Evolutionary conservation across 352 stramenopile species (phyloP), one percentile per base, ranked within the genome.

Genomic region (Phytophthora cryptogea): DNA sequence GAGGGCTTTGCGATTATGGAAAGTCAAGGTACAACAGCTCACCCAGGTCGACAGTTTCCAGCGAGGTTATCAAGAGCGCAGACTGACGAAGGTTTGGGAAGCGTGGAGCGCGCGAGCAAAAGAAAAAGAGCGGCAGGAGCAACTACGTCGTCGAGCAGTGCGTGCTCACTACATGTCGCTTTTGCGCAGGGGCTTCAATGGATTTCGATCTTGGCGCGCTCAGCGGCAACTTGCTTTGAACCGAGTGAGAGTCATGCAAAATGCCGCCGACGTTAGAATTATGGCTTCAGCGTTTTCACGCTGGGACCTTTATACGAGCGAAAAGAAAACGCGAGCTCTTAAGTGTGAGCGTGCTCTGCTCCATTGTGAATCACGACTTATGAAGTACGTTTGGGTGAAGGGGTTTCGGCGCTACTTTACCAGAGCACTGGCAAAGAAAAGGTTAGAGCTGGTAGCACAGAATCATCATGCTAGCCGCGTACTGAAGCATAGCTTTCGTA

Each of bases 81-180:
- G 30, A 37, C 13, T 76, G 10, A 47, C 50, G 33, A 27, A 20
- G n/a, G 39, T 70, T 28, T 78, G 70, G 66, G 13, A 41, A 13
- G 50, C 40, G 3, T 78, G 70, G 70, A 61, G 52, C 27, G 28
- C 40, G 30, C 32, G 39, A 23, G 58, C 66, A 3, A 41, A 28
- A 40, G 35, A 70, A 43, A 62, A 68, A 26, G 46, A 55, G 30
- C 44, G 23, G 3, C 53, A 40, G 28, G 70, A 78, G 27, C 57
- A 57, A 27, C 46, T 63, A 35, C 63, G 70, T 4, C 62, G 70
- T 16, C 54, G 54, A 8, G 66, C 70, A 35, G 66, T 71, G 28
- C 70, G 66, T 31, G 48, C 57, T 17, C 36, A 55, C n/a, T 78
- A 78, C 48, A 47, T 70, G 20, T 43, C 32, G 5, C 31, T 68